These are phyloP conservation scores for Coemansia sp. DNA, from an alignment of 192 early-diverging fungal genomes.

Conservation along the genomic window DNA sequence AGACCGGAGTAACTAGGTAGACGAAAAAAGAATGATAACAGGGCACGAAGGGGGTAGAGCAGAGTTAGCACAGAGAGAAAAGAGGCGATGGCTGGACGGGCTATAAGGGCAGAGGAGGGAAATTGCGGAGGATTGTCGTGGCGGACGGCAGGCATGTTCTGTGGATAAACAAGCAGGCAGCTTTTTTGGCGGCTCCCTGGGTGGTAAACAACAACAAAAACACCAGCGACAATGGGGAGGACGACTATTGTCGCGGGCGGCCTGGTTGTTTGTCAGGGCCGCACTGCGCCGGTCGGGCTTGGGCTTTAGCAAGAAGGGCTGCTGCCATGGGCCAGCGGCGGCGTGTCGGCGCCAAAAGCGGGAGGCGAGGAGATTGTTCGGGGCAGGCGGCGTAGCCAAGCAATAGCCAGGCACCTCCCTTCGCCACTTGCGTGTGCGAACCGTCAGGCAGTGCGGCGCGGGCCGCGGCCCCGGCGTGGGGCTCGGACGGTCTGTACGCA, in stretches of 20 bases:
- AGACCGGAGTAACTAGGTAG: background rate
- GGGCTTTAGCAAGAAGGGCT: no score
- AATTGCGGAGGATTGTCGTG: constrained; percentile 6
- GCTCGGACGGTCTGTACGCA: no score
- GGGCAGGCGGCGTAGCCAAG: background rate
- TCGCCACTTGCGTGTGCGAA: background rate
- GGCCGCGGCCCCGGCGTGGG: no score
- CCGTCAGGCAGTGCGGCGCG: no score
- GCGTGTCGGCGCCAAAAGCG: background rate
- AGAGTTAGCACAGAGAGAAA: background rate
- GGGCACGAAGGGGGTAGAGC: constrained; percentile 1
- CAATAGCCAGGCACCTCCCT: background rate
- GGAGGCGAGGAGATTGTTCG: background rate
- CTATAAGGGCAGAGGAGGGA: background rate
- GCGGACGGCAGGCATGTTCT: no score
- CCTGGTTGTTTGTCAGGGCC: background rate
- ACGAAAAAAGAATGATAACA: background rate
- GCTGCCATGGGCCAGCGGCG: background rate
- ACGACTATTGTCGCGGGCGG: background rate
- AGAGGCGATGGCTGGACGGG: background rate
- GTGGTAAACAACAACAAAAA: constrained; percentile 9
- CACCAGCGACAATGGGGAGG: constrained; percentile 2
- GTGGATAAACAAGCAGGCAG: background rate
- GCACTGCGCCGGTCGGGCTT: no score
- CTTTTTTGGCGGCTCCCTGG: background rate